Percentiles rank a stretch among this genome's conserved stretches.
phyloP scores from a whole-genome alignment of 345 rosid genomes.

The Rubroshorea leprosula region DNA sequence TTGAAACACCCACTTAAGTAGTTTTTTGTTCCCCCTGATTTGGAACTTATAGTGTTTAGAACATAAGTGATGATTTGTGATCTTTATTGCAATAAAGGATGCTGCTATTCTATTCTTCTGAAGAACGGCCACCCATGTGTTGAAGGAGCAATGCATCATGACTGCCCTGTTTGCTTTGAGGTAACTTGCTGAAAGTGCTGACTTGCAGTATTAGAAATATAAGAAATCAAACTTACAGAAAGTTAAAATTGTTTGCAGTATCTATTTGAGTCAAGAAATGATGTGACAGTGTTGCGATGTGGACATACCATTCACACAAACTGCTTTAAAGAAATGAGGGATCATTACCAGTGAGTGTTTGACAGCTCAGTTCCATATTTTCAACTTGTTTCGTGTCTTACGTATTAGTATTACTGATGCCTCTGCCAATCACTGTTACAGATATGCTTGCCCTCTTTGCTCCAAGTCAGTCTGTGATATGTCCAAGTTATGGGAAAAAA shows the following conservation, averaged over 20 bases:
- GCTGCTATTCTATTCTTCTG: conserved; percentile 73
- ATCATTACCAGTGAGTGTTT: conserved; percentile 61
- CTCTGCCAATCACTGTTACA: conserved; percentile 11
- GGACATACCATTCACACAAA: conserved; percentile 79
- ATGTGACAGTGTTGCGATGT: conserved; percentile 74
- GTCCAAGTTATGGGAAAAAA: conserved; percentile 91
- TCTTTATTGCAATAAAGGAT: conserved; percentile 38
- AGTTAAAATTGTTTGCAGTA: conserved; percentile 58
- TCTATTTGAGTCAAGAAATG: conserved; percentile 64
- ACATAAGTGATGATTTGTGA: neutral
- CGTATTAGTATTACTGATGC: neutral
- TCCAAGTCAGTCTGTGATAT: conserved; percentile 87
- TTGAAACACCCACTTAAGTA: neutral
- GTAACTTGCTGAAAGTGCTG: conserved; percentile 23
- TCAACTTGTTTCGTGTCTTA: neutral
- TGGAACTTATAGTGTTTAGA: neutral
- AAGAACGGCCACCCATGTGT: conserved; percentile 76
- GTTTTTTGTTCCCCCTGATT: no score
- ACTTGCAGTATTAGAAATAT: no score
- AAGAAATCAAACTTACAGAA: no score
- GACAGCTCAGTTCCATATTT: neutral
- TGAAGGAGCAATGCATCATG: conserved; percentile 99
- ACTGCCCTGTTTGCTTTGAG: conserved; percentile 94
- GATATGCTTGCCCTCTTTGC: conserved; percentile 88
- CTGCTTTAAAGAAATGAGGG: conserved; percentile 81